Evolutionary conservation across 2,329 filamentous ascomycete species (phyloP).

Genomic region (Orbilia blumenaviensis): DNA sequence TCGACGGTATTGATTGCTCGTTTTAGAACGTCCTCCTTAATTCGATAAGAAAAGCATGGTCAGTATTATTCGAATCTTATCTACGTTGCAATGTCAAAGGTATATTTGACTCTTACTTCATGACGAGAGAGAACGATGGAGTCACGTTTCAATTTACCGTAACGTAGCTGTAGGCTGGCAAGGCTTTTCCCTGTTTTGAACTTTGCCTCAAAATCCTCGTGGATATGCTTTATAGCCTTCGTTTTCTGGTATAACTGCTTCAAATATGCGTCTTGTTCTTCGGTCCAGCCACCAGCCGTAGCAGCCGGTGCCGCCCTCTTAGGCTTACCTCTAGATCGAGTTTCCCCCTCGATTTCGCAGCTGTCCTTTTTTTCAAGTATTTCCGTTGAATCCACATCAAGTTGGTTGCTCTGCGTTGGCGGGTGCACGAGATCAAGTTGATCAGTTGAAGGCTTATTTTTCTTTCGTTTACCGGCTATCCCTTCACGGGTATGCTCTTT

Average conservation of each 20-base stretch:
- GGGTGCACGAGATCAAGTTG: no score
- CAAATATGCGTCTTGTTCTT: slow-evolving; percentile 23
- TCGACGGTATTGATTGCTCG: not conserved
- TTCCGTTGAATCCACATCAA: no score
- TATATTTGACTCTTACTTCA: slow-evolving; percentile 9
- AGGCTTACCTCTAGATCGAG: no score
- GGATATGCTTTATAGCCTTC: not conserved
- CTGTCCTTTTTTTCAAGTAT: no score
- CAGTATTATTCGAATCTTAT: not conserved
- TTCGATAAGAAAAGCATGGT: not conserved
- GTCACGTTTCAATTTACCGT: slow-evolving; percentile 1
- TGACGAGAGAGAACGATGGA: slow-evolving; percentile 1
- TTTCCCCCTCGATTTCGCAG: no score
- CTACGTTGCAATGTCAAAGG: not conserved
- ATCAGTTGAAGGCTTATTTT: no score
- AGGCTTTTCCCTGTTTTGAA: slow-evolving; percentile 7
- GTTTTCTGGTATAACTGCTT: slow-evolving; percentile 5
- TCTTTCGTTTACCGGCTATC: no score
- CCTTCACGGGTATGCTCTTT: no score
- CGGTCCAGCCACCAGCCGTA: slow-evolving; percentile 1
- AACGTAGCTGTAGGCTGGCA: not conserved
- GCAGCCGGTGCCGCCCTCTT: no score
- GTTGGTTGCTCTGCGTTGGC: no score
- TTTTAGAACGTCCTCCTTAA: not conserved
- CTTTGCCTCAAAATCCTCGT: slow-evolving; percentile 11